A percentile compares a stretch with the other conserved stretches of the same genome.
Conservation (phyloP, 768 basidiomycete genomes). For the Floccularia luteovirens region DNA sequence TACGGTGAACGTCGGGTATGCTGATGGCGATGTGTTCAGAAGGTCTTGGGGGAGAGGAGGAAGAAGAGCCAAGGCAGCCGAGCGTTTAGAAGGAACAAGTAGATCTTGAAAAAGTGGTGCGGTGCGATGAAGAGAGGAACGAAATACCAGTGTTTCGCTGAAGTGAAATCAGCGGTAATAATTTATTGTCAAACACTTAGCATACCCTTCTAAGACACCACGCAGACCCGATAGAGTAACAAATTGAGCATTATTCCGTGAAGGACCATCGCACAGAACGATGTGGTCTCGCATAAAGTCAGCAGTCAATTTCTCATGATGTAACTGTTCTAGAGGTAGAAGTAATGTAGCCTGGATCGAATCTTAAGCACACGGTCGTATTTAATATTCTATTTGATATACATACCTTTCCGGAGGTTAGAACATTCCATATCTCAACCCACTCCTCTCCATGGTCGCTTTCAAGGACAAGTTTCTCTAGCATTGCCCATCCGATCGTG, state of each 20-base stretch:
- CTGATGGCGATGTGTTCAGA: slow-evolving; percentile 19
- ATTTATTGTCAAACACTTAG: slow-evolving; percentile 5
- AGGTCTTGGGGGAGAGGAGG: slow-evolving; percentile 44
- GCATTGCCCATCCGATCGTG: slow-evolving; percentile 69
- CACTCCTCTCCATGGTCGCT: slow-evolving; percentile 53
- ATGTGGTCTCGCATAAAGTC: slow-evolving; percentile 85
- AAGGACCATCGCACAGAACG: slow-evolving; percentile 49
- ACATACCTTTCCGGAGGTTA: slow-evolving; percentile 63
- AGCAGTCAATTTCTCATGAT: slow-evolving; percentile 50
- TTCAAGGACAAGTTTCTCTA: slow-evolving; percentile 57
- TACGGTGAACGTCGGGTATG: slow-evolving; percentile 42
- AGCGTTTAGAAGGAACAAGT: slow-evolving; percentile 23
- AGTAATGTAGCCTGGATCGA: slow-evolving; percentile 64
- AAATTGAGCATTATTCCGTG: slow-evolving; percentile 41
- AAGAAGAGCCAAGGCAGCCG: slow-evolving; percentile 27
- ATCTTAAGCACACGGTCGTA: slow-evolving; percentile 2
- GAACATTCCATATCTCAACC: slow-evolving; percentile 58
- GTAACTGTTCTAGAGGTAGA: slow-evolving; percentile 58
- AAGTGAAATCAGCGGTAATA: slow-evolving; percentile 4
- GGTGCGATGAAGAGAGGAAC: slow-evolving; percentile 32
- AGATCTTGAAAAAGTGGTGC: slow-evolving; percentile 33
- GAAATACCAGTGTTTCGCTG: slow-evolving; percentile 35
- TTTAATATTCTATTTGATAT: slow-evolving; percentile 3
- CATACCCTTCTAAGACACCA: slow-evolving; percentile 59
- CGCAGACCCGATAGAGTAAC: slow-evolving; percentile 82